phyloP scores from a whole-genome alignment of 352 stramenopile species.

The Blastocystis sp. region DNA sequence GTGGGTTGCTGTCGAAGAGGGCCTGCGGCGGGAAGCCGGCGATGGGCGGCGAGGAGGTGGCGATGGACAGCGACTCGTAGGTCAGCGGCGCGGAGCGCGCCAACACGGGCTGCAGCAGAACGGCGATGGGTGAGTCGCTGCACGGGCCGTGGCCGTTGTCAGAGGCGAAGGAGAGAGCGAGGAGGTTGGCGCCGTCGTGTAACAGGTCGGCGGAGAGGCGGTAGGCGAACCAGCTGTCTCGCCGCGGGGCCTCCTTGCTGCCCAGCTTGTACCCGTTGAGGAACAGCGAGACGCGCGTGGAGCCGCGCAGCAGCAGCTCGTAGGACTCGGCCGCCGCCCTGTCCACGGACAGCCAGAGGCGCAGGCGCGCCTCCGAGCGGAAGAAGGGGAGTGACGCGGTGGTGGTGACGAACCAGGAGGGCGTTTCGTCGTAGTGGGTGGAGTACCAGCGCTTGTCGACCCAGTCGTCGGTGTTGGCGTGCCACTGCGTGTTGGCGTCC shows the following conservation, averaged over 20 bases:
- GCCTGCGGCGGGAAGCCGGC: background rate
- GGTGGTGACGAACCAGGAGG: background rate
- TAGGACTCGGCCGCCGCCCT: too few species aligned
- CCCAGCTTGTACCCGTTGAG: constrained; percentile 1
- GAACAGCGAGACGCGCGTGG: background rate
- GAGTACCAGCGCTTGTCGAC: background rate
- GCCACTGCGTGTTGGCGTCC: background rate
- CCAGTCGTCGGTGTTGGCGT: background rate
- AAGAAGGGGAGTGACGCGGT: background rate
- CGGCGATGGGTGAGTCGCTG: background rate
- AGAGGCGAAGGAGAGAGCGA: background rate
- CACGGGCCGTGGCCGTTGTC: background rate
- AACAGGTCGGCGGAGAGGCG: constrained; percentile 13
- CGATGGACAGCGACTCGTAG: background rate
- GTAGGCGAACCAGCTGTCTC: background rate
- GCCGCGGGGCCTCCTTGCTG: background rate
- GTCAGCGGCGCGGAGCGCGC: background rate
- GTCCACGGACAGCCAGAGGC: background rate
- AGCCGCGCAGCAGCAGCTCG: too few species aligned
- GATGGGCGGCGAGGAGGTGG: background rate
- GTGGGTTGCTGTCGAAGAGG: constrained; percentile 1
- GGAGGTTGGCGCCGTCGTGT: background rate
- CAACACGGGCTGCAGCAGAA: constrained; percentile 1
- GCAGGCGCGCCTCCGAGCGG: background rate
- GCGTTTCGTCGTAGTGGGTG: background rate